Percentiles rank a stretch among this genome's conserved stretches.
Conservation (phyloP, 164 flowering plant species). For the Litsea cubeba region DNA sequence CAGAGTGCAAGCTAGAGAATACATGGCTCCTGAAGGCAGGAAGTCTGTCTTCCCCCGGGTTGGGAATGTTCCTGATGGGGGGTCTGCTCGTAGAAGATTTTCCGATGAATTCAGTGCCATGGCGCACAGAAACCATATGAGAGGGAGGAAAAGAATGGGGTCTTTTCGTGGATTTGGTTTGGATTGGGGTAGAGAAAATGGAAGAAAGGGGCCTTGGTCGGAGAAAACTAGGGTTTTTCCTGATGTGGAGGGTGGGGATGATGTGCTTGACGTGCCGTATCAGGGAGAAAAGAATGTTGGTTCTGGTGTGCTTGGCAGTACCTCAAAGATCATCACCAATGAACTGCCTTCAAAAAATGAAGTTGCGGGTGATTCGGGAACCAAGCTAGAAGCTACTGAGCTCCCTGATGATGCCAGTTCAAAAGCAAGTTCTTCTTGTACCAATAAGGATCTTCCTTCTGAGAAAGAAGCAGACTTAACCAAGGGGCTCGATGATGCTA, state of each 20-base stretch:
- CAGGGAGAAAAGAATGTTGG: constrained; percentile 28
- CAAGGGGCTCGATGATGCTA: constrained; percentile 31
- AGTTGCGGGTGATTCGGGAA: constrained; percentile 23
- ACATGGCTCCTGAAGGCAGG: constrained; percentile 38
- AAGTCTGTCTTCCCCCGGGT: constrained; percentile 48
- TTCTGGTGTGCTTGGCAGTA: constrained; percentile 23
- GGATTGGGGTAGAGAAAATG: constrained; percentile 51
- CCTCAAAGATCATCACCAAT: constrained; percentile 19
- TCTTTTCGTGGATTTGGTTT: constrained; percentile 35
- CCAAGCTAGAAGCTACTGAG: constrained; percentile 29
- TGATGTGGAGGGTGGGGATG: constrained; percentile 39
- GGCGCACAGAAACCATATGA: constrained; percentile 26
- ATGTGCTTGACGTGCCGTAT: constrained; percentile 21
- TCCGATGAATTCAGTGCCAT: constrained; percentile 36
- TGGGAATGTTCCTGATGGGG: constrained; percentile 42
- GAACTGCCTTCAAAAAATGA: constrained; percentile 28
- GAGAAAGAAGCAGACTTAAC: constrained; percentile 27
- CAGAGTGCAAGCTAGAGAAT: constrained; percentile 41
- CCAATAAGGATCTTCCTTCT: constrained; percentile 19
- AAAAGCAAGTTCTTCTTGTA: constrained; percentile 28
- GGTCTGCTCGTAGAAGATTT: constrained; percentile 39
- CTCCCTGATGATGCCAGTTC: constrained; percentile 21
- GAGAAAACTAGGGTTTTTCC: constrained; percentile 36
- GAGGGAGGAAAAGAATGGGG: constrained; percentile 52
- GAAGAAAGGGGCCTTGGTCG: constrained; percentile 43